Evolutionary conservation across 805 yeast species (phyloP).

Genomic region (Candida ficus): DNA sequence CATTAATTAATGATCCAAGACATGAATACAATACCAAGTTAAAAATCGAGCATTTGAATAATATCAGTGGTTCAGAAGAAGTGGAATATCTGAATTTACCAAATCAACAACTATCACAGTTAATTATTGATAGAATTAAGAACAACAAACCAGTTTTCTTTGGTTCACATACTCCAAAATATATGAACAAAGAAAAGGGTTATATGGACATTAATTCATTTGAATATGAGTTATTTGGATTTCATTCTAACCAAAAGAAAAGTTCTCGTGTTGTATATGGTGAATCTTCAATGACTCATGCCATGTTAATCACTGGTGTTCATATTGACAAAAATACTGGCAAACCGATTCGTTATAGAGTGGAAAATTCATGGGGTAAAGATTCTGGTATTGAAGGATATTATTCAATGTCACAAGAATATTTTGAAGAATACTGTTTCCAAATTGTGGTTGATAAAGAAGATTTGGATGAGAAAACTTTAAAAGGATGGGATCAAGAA

Average conservation of each 20-base stretch:
- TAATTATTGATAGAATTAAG: conserved; percentile 64
- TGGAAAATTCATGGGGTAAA: conserved; percentile 76
- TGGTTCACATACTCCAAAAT: conserved; percentile 87
- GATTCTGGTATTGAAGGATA: conserved; percentile 63
- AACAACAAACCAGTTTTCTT: conserved; percentile 78
- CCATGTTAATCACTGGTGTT: conserved; percentile 81
- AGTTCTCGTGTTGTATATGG: conserved; percentile 65
- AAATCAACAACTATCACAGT: conserved; percentile 48
- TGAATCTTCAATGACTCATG: conserved; percentile 82
- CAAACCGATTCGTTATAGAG: conserved; percentile 62
- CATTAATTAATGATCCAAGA: conserved; percentile 80
- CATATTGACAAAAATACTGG: conserved; percentile 58
- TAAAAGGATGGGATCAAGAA: conserved; percentile 29
- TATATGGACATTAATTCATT: conserved; percentile 67
- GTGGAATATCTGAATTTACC: conserved; percentile 69
- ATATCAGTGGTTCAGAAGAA: conserved; percentile 57
- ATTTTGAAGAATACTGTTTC: conserved; percentile 69
- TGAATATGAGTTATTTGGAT: conserved; percentile 57
- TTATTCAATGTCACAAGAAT: conserved; percentile 67
- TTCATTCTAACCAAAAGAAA: conserved; percentile 49
- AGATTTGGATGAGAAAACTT: conserved; percentile 32
- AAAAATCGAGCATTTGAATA: conserved; percentile 70
- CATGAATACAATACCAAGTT: conserved; percentile 59
- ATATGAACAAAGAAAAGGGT: conserved; percentile 55
- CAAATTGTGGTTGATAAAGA: conserved; percentile 59